These are phyloP conservation scores for Monascus ruber DNA, from an alignment of 2,329 filamentous ascomycete species.

Conservation along the genomic window DNA sequence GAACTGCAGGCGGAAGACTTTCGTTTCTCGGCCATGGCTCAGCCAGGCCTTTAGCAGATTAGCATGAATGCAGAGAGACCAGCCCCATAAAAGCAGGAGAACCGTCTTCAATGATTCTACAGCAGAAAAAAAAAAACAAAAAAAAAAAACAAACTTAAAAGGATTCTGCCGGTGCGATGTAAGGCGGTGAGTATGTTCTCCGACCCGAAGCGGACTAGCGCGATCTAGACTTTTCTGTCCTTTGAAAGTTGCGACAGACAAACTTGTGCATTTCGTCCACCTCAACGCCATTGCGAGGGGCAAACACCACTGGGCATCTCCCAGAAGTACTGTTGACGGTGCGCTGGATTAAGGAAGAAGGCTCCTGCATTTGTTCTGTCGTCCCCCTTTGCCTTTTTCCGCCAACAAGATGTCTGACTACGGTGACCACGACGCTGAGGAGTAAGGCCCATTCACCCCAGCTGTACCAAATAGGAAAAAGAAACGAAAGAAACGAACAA, in stretches of 20 bases:
- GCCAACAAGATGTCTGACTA: conserved; percentile 58
- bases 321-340: too few relatives aligned
- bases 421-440: conserved; percentile 53
- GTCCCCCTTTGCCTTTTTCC: neutral
- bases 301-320: too few relatives aligned
- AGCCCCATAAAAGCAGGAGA: too few relatives aligned
- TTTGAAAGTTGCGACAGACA: conserved; percentile 13
- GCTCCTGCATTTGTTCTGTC: conserved; percentile 3
- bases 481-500: neutral
- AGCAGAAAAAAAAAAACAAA: neutral
- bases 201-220: conserved; percentile 15
- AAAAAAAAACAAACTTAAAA: conserved; percentile 7
- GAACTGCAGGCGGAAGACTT: conserved; percentile 18
- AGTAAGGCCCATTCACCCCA: conserved; percentile 33
- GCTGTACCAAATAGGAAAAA: neutral
- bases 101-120: neutral
- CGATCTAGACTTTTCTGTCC: conserved; percentile 25
- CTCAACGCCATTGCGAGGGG: neutral
- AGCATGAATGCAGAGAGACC: too few relatives aligned
- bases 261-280: conserved; percentile 7
- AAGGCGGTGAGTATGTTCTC: conserved; percentile 18
- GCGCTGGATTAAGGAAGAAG: too few relatives aligned
- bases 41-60: neutral
- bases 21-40: conserved; percentile 25
- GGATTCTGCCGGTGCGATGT: conserved; percentile 19